Base-by-base conservation (phyloP, 2,329 filamentous ascomycete species). In the Penicillium sp. region DNA sequence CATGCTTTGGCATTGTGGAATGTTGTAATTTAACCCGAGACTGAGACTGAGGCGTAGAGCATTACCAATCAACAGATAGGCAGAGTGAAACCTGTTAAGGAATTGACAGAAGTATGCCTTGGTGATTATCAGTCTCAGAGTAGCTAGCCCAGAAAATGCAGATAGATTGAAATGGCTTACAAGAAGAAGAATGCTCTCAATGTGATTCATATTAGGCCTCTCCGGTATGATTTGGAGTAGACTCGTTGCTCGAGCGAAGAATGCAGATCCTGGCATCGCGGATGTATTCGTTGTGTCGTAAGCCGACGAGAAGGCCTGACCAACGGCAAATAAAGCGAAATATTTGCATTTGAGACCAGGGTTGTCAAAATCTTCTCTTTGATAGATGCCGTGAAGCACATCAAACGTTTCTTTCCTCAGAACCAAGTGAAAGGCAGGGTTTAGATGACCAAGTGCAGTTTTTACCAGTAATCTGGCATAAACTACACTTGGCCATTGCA, bases 261-360 rank as follows among this genome's bases (percentile, higher is more conserved):
- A 76, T 0, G 61, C 63, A 12, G 69, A 71, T 0, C 74, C 74
- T 0, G 74, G 74, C 0, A 64, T 4, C 66, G 59, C 9, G 66
- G 67, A 0, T 2, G 39, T 30, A 15, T 42, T 30, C 3, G 24
- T 27, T 10, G 26, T 29, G 17, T 42, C 39, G 10, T 42, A 42
- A 20, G 20, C 23, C 5, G 39, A 27, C 8, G 72, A 72, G 46
- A 75, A 76, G 4, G 73, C 70, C 26, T 76, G 72, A 0, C 74
- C 74, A 8, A 76, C 50, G 0, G 70, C 70, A 58, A 76, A 74
- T 1, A 76, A 60, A 3, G 68, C 63, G 27, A 73, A 75, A n/a
- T 75, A 70, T 20, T 75, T 74, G 51, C 71, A 75, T 1, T 69
- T 54, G 60, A 72, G 67, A 46, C 68, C 5, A 34, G 70, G 15